A percentile compares a stretch with the other conserved stretches of the same genome.
phyloP scores from a whole-genome alignment of 176 grass and related monocot species.

The Metroxylon sagu region DNA sequence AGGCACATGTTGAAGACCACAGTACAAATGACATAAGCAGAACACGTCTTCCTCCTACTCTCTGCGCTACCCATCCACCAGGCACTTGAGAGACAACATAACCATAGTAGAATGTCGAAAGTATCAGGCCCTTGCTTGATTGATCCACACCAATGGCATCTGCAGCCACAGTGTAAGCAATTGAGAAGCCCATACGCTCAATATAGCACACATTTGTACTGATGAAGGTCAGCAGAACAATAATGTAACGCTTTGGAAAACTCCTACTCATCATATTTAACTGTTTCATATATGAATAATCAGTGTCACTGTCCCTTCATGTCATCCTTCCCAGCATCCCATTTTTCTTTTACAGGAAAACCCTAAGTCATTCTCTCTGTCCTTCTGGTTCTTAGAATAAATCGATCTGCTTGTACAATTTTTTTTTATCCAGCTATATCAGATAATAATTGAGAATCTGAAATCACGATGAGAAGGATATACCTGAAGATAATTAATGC shows the following conservation, averaged over 20 bases:
- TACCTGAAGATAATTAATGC: too few species aligned
- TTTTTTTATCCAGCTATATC: too few species aligned
- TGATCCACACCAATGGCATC: conserved; percentile 48
- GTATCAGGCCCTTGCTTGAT: conserved; percentile 63
- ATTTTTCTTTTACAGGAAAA: too few species aligned
- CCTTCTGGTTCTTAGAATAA: too few species aligned
- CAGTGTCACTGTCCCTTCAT: too few species aligned
- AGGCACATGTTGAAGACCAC: conserved; percentile 80
- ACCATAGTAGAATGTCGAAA: conserved; percentile 68
- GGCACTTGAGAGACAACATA: conserved; percentile 84
- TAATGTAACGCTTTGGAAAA: conserved; percentile 64
- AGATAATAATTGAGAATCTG: too few species aligned
- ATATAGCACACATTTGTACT: conserved; percentile 88
- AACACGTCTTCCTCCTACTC: conserved; percentile 60
- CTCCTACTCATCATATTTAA: conserved; percentile 23
- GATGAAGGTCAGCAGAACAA: conserved; percentile 71
- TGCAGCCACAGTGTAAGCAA: conserved; percentile 65
- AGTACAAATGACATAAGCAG: conserved; percentile 56
- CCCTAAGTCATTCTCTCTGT: too few species aligned
- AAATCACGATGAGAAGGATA: too few species aligned
- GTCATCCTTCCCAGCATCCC: too few species aligned
- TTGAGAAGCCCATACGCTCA: conserved; percentile 71
- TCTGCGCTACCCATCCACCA: conserved; percentile 72
- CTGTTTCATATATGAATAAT: not conserved
- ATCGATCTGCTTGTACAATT: too few species aligned